Evolutionary conservation across 1,284 basidiomycete species (phyloP), one percentile per base, ranked within the genome.

Genomic region (Hypsizygus ulmarius): DNA sequence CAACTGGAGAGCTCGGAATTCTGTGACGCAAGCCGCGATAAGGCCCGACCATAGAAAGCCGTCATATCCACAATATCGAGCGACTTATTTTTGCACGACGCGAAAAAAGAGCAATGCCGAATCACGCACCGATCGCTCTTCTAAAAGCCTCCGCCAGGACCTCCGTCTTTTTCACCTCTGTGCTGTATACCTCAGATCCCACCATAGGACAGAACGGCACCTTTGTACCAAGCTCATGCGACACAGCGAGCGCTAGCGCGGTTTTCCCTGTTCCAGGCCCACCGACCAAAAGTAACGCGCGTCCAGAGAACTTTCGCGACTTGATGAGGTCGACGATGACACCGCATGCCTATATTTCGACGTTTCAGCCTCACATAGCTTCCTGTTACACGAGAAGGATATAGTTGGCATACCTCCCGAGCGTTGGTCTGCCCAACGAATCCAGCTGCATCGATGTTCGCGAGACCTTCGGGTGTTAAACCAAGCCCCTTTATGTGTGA

Each of bases 151-250:
- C 95, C 51, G 94, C 93, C n/a, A 99, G 74, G 2, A 98, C 95
- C 66, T 99, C 96, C 0, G 96, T 99, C 79, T 99, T 99, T 75
- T 98, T 99, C 47, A 99, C 94, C 69, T 99, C 96, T 7, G 91
- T 86, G 45, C 89, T 93, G 68, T 97, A 99, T 52, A 99, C 96
- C 68, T 99, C 96, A 5, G 87, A 91, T 1, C 95, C 97, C 18
- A 98, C 96, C 90, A 98, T 97, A 1, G 94, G 93, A 64, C 96
- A 98, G 69, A 99, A 99, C 0, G 96, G 96, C 1, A 98, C 95
- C 64, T 97, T 97, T 39, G 81, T 74, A 1, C 96, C 96, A 0
- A 99, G 79, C 63, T 98, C 96, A 56, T 98, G 95, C 5, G 93
- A 88, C 28, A 99, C 82, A 0, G 92, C 96, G 10, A 99, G 71